Evolutionary conservation across 2,329 filamentous ascomycete genomes (phyloP), one percentile per base, ranked within the genome.

Genomic region (Fusarium foetens): DNA sequence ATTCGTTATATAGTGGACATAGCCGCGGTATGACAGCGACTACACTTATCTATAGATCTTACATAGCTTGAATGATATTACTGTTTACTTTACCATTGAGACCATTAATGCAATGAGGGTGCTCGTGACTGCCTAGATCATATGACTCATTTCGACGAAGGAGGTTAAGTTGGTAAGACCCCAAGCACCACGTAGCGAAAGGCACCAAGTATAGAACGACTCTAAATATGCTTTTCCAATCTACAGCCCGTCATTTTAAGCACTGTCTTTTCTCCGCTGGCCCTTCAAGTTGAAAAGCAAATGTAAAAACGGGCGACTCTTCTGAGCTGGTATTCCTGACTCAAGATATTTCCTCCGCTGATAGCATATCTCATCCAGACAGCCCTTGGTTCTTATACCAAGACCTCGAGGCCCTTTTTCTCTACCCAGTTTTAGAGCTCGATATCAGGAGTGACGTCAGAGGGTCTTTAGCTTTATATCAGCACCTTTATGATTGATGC

Each of bases 1-100:
- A 58, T 51, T 72, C 69, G 8, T 72, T 72, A 58, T 13, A 72
- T 69, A 72, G 69, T 55, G 48, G 54, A 72, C 60, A 65, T 72
- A 69, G 68, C 38, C 51, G 68, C 64, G 27, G 41, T 38, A 35
- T 46, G 35, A 14, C 23, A 14, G 62, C 60, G 59, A 55, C 69
- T 69, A 59, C 13, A 27, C 39, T 48, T 59, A 41, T 71, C 63
- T 61, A 51, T 68, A 68, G 69, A 71, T 17, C 36, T 42, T 25
- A 53, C 1, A 62, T 48, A 53, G 12, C 33, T 53, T 61, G 21
- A 42, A 67, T 67, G 21, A 33, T 52, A 41, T 45, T 35, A 17
- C 16, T 31, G 25, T 39, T 66, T 58, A 36, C 13, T 36, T n/a
- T 7, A 39, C 0, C 5, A 14, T 7, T 31, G 10, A 1, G 9